These are phyloP conservation scores for Prototheca wickerhamii DNA, from an alignment of 163 green algal genomes.

Conservation along the genomic window DNA sequence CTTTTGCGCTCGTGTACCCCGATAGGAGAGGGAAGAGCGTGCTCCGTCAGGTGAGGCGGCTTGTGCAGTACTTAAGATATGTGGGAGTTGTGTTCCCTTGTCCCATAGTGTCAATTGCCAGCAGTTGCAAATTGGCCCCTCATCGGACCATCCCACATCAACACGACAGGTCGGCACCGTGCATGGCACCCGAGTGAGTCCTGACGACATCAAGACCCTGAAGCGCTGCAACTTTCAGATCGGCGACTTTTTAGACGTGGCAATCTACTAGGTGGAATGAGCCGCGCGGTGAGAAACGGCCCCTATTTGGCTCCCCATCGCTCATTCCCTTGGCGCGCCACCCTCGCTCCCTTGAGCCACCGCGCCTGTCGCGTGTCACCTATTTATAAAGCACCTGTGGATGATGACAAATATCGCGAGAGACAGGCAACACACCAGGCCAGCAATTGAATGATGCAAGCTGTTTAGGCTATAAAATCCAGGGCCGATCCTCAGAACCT, in stretches of 20 bases:
- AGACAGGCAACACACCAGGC: too few species aligned
- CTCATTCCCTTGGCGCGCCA: too few species aligned
- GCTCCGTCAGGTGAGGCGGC: conserved; percentile 55
- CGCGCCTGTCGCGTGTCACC: too few species aligned
- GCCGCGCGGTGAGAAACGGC: too few species aligned
- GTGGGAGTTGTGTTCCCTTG: too few species aligned
- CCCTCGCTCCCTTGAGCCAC: too few species aligned
- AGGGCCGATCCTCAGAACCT: too few species aligned
- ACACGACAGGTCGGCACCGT: conserved; percentile 50
- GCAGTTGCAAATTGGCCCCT: not conserved
- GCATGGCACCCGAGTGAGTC: conserved; percentile 27
- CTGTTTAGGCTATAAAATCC: too few species aligned
- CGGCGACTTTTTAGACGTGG: conserved; percentile 42
- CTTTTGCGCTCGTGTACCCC: conserved; percentile 80
- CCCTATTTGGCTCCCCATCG: too few species aligned
- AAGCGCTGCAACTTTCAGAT: conserved; percentile 67
- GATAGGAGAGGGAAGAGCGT: conserved; percentile 65
- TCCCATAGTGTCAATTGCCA: not conserved
- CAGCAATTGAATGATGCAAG: too few species aligned
- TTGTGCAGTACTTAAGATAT: not conserved
- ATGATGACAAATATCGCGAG: too few species aligned
- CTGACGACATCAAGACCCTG: conserved; percentile 69
- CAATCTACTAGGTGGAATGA: conserved; percentile 30
- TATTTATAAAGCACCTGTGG: too few species aligned
- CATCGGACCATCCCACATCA: not conserved